Evolutionary conservation across 1,284 basidiomycete genomes (phyloP), one percentile per base, ranked within the genome.

Genomic region (Apiotrichum montevideense): DNA sequence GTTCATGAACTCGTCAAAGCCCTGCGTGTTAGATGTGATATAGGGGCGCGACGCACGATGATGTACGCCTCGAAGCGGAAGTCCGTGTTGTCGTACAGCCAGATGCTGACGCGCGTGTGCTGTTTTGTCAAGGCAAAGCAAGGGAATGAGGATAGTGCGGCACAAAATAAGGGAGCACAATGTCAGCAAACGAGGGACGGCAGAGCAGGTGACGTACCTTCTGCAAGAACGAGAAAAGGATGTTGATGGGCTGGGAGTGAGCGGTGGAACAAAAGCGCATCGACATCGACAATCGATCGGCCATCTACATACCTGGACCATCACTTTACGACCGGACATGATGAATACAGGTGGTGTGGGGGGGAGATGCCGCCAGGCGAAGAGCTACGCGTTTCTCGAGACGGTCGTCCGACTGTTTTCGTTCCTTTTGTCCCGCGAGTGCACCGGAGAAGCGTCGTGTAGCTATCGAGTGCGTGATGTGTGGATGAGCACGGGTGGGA

Each of bases 1-100:
- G 74, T 99, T 99, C 96, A 99, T 99, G 78, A 98, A 99, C 77
- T 99, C 96, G 75, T 99, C 96, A 71, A 98, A 98, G 29, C 96
- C 96, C 95, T 96, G 75, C 21, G 29, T 14, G 2, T 33, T 62
- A 62, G 29, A 57, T 1, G 10, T 51, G 65, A 63, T 32, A 14
- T 6, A 14, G 11, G 41, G 6, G 41, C 51, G 8, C 34, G 32
- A 47, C 89, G 77, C 78, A 95, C 93, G 79, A 94, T 88, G 77
- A 99, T 98, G 78, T 85, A 85, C 56, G 95, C 96, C 78, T 98
- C 94, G 63, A 99, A 87, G 59, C 95, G 84, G 86, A 96, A 94
- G 71, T 98, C 93, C 62, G 87, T 83, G 76, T 98, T 98, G 76
- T 98, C 96, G 72, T 94, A 98, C 58, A 99, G 79, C 96, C 96